Base-by-base conservation (phyloP, 768 basidiomycete species). In the Sarcodon aspratus region DNA sequence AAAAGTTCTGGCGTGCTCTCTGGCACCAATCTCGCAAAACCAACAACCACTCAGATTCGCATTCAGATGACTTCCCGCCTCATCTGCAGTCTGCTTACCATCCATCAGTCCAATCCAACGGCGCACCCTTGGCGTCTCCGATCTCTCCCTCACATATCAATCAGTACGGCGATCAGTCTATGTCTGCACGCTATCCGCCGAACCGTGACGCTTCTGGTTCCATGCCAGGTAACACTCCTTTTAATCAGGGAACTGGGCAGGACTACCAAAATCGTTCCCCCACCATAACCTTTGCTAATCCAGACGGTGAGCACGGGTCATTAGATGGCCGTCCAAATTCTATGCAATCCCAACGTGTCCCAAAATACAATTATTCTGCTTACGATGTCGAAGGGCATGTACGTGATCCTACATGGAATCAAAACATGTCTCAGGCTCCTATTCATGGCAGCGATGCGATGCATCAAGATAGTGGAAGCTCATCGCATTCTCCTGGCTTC, bases 1-100 rank as follows among this genome's bases (percentile, higher is more conserved):
- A 89, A 66, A 82, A 76, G 57, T 73, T 79, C 55, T 84, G 82
- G 82, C 71, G 74, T 58, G 70, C 76, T 11, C 67, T 83, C n/a
- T 85, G 75, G 72, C 77, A 82, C 51, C 50, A 33, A 47, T 27
- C 21, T 27, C 45, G 46, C 13, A 15, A 18, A 15, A 15, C n/a
- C 3, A 50, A 53, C 47, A 47, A 54, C 47, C 52, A 51, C 45
- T 51, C 57, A 38, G 54, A 52, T 42, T 50, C 57, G 31, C 51
- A 76, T 18, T 58, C 68, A 17, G 78, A 79, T 38, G 78, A 80
- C 57, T 63, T 74, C 0, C 66, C 74, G 8, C 21, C 21, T 5
- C 21, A 27, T 27, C 5, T 27, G 21, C 62, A 74, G 45, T 72
- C 77, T 36, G 63, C 79, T 48, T 64, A 57, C 48, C 46, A 53